Evolutionary conservation across 2,329 filamentous ascomycete species (phyloP), one percentile per base, ranked within the genome.

Genomic region (Beauveria sp.): DNA sequence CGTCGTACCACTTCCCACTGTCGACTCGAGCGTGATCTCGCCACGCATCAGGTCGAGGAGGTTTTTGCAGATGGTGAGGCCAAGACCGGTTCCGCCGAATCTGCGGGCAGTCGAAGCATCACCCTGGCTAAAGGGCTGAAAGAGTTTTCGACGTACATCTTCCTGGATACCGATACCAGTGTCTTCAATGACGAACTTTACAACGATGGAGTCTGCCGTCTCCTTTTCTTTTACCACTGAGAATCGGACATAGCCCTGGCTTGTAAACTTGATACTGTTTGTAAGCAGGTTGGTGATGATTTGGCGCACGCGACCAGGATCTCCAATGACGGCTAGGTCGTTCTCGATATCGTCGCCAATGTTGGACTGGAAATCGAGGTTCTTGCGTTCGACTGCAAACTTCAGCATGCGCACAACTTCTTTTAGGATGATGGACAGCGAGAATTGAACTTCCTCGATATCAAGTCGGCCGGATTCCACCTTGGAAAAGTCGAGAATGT

Each of bases 401-500:
- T 88, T 86, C 66, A 96, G 83, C 90, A 96, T 94, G 70, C 92
- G 91, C 57, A 86, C 89, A 22, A 94, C 90, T 69, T 96, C 91
- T 52, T 86, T 81, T 7, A 92, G 83, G 14, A 91, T 84, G 1
- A 90, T 79, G 0, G 86, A 86, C 2, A 92, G 77, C 30, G 87
- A 90, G 67, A 92, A 93, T 63, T 91, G 88, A 0, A 92, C 88
- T 67, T 92, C 88, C 72, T 92, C 89, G 46, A 92, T 87, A 64
- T 92, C 89, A 22, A 92, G 74, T 8, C 87, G 80, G 3, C 90
- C 89, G 9, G 87, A 90, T 70, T 92, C 90, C 2, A 91, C 87
- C 71, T 96, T 96, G 4, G 90, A 94, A 70, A 96, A 92, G 72
- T 96, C 91, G 2, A 96, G 77, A 60, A 96, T 96, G 68, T 96